These are phyloP conservation scores for Lithospermum erythrorhizon DNA, from an alignment of 257 asterid genomes.

Conservation along the genomic window DNA sequence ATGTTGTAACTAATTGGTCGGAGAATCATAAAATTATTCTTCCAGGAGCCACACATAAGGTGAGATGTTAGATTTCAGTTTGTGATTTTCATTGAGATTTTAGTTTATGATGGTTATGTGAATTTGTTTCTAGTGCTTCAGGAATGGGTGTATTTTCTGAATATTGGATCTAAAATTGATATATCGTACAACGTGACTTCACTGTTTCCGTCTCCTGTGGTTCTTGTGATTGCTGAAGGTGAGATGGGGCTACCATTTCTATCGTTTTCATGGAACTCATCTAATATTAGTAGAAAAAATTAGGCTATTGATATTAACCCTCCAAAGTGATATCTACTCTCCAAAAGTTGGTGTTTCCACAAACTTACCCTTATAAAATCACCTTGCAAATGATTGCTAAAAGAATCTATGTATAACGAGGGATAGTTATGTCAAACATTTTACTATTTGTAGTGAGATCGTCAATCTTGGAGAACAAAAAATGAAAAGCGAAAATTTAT, in stretches of 20 bases:
- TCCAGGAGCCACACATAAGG: constrained; percentile 52
- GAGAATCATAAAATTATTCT: constrained; percentile 48
- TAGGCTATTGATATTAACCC: too few relatives aligned
- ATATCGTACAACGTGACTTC: constrained; percentile 41
- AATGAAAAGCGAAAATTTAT: too few relatives aligned
- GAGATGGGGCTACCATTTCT: constrained; percentile 8
- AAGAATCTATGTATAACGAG: too few relatives aligned
- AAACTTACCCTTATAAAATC: too few relatives aligned
- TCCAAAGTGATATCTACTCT: too few relatives aligned
- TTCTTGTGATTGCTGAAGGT: constrained; percentile 68
- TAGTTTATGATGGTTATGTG: constrained; percentile 6
- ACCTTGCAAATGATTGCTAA: too few relatives aligned
- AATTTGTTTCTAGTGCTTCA: constrained; percentile 19
- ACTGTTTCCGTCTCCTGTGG: constrained; percentile 29
- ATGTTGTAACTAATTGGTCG: constrained; percentile 39
- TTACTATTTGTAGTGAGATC: too few relatives aligned
- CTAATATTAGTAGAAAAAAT: too few relatives aligned
- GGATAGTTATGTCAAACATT: too few relatives aligned
- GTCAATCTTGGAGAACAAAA: too few relatives aligned
- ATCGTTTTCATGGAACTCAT: too few relatives aligned
- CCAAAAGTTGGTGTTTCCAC: too few relatives aligned
- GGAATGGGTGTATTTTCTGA: constrained; percentile 73
- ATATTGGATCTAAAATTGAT: constrained; percentile 63
- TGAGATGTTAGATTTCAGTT: constrained; percentile 14
- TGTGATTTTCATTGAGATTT: constrained; percentile 6